Evolutionary conservation across 345 rosid species (phyloP).

Genomic region (Corchorus capsularis): DNA sequence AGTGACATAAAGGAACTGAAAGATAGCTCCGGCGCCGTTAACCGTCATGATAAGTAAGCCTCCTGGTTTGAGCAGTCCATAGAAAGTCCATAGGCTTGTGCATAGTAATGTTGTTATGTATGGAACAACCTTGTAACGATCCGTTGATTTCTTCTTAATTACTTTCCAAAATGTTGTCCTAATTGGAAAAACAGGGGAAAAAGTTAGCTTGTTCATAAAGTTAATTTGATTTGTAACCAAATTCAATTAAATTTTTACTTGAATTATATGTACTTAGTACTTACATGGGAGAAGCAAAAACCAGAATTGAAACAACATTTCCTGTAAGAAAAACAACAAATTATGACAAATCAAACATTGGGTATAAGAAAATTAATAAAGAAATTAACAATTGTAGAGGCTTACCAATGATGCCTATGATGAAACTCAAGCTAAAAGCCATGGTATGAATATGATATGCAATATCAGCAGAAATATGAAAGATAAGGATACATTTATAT

Average conservation of each 20-base stretch:
- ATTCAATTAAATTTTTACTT: too few species aligned
- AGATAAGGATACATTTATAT: background rate
- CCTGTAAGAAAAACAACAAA: slow-evolving; percentile 28
- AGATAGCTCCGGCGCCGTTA: slow-evolving; percentile 43
- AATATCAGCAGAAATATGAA: slow-evolving; percentile 6
- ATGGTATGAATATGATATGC: slow-evolving; percentile 23
- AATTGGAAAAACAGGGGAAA: background rate
- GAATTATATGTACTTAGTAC: too few species aligned
- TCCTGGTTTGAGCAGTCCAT: slow-evolving; percentile 52
- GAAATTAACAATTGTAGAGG: too few species aligned
- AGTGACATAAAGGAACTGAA: slow-evolving; percentile 46
- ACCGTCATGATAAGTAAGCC: slow-evolving; percentile 52
- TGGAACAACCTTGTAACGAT: slow-evolving; percentile 49
- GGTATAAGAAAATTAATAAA: too few species aligned
- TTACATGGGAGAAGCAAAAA: slow-evolving; percentile 55
- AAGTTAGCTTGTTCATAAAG: background rate
- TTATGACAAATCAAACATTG: background rate
- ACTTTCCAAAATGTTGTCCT: slow-evolving; percentile 46
- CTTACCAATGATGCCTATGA: slow-evolving; percentile 50
- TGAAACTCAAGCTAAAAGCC: slow-evolving; percentile 39
- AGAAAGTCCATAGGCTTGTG: slow-evolving; percentile 61
- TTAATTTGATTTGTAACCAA: background rate
- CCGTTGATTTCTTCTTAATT: slow-evolving; percentile 53
- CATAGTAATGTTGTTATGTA: slow-evolving; percentile 53
- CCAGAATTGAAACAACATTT: slow-evolving; percentile 46